These are phyloP conservation scores for Rosa chinensis DNA, from an alignment of 306 rosid genomes.

Conservation along the genomic window DNA sequence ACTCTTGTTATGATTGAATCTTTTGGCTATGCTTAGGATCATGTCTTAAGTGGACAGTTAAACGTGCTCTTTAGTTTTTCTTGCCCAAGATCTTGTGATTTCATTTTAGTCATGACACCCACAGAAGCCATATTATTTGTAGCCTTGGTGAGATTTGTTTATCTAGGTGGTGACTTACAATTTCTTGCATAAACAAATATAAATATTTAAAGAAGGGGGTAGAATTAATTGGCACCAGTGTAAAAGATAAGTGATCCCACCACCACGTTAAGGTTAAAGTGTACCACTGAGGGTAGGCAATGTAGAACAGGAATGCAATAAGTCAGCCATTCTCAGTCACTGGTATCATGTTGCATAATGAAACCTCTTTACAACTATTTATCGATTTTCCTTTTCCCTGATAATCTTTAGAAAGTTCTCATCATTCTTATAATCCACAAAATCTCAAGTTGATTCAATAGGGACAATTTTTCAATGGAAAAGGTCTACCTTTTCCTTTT, in stretches of 20 bases:
- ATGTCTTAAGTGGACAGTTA: neutral
- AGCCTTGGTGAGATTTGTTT: neutral
- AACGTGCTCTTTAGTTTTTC: neutral
- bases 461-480: neutral
- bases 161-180: neutral
- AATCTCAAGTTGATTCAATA: neutral
- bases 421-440: neutral
- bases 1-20: neutral
- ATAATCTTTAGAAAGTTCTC: neutral
- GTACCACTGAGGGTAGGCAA: neutral
- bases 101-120: neutral
- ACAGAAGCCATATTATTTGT: neutral
- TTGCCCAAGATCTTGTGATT: neutral
- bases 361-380: neutral
- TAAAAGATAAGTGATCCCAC: neutral
- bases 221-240: neutral
- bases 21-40: slow-evolving; percentile 1
- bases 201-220: neutral
- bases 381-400: neutral
- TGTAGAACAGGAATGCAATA: neutral
- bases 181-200: neutral
- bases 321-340: neutral
- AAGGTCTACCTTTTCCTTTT: neutral
- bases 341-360: slow-evolving; percentile 2
- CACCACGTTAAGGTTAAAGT: neutral